Evolutionary conservation across 2,329 filamentous ascomycete species (phyloP).

Genomic region (Trichocomaceae sp.): DNA sequence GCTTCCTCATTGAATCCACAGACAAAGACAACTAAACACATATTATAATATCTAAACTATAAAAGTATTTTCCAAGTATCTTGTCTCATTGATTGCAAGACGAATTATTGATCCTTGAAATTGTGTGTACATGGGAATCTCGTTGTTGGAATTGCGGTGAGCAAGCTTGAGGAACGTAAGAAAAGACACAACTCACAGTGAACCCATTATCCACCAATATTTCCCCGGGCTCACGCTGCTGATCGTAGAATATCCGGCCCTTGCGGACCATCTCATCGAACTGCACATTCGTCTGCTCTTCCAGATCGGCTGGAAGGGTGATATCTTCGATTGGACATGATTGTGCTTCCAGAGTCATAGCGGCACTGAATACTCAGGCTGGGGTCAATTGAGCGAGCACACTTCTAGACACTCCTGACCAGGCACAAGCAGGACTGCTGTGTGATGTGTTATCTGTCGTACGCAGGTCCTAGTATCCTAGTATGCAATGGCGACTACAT

Average conservation of each 20-base stretch:
- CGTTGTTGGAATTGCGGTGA: conserved; percentile 9
- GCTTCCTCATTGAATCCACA: not conserved
- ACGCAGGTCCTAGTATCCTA: too few species aligned
- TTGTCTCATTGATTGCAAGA: not conserved
- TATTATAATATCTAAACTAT: not conserved
- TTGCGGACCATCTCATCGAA: conserved; percentile 20
- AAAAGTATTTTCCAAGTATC: not conserved
- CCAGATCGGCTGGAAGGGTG: conserved; percentile 22
- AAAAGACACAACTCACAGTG: conserved; percentile 16
- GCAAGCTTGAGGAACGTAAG: not conserved
- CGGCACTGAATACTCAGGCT: not conserved
- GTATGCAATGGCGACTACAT: too few species aligned
- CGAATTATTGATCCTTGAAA: not conserved
- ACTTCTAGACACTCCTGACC: too few species aligned
- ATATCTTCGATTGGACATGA: conserved; percentile 9
- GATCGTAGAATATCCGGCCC: conserved; percentile 19
- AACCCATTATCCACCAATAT: conserved; percentile 20
- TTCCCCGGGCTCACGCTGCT: conserved; percentile 16
- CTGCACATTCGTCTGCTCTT: conserved; percentile 16
- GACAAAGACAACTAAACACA: not conserved
- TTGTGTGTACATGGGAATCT: not conserved
- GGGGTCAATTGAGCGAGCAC: not conserved
- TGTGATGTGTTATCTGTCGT: too few species aligned
- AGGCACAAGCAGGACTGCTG: too few species aligned
- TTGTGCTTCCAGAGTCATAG: not conserved